Conservation (phyloP, 345 rosid species). For the Corymbia maculata region DNA sequence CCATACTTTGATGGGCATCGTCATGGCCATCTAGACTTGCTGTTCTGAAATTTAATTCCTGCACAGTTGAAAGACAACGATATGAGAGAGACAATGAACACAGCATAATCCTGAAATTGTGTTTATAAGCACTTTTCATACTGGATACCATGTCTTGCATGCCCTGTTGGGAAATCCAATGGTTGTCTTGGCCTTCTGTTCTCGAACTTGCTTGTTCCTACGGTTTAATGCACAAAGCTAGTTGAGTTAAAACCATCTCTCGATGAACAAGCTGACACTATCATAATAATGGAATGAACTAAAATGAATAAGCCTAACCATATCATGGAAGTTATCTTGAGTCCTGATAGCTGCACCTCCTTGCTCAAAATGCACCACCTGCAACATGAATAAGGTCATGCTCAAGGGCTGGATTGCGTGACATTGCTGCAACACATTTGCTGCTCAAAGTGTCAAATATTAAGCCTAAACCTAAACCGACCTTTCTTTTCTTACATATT, state of each 20-base stretch:
- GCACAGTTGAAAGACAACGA: neutral
- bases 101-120: neutral
- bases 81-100: neutral
- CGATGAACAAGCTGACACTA: neutral
- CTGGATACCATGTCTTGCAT: conserved; percentile 18
- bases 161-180: conserved; percentile 36
- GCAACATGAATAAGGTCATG: neutral
- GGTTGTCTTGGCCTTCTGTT: conserved; percentile 18
- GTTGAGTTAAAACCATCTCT: neutral
- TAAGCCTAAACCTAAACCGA: conserved; percentile 6
- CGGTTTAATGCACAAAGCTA: neutral
- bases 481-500: conserved; percentile 47
- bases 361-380: conserved; percentile 14
- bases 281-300: neutral
- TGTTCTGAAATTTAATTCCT: conserved; percentile 40
- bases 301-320: conserved; percentile 3
- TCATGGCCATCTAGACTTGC: conserved; percentile 29
- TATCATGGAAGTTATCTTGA: conserved; percentile 28
- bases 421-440: neutral
- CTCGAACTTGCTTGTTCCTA: conserved; percentile 41
- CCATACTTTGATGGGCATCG: conserved; percentile 4
- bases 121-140: neutral
- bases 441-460: neutral
- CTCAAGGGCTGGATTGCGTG: neutral
- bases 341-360: neutral